phyloP scores from a whole-genome alignment of 2,329 filamentous ascomycete genomes.

The Cryphonectria nitschkei region DNA sequence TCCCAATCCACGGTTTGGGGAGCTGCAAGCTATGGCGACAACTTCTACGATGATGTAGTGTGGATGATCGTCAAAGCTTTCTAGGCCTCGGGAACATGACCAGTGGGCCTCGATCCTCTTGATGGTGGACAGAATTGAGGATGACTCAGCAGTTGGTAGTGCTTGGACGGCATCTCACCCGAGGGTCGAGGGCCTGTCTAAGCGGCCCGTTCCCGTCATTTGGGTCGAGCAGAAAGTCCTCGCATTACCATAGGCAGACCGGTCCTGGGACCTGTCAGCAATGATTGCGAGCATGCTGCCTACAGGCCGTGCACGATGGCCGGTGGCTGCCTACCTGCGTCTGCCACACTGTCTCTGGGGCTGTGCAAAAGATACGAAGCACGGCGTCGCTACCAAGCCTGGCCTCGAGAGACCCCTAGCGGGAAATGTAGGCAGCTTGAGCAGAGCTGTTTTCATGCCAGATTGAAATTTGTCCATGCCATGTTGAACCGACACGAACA shows the following conservation, averaged over 20 bases:
- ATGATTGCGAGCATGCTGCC: neutral
- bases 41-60: neutral
- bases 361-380: slow-evolving; percentile 10
- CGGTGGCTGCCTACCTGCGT: neutral
- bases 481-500: neutral
- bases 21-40: neutral
- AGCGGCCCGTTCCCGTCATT: slow-evolving; percentile 5
- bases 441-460: neutral
- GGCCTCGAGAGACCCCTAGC: neutral
- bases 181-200: neutral
- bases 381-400: slow-evolving; percentile 12
- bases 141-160: slow-evolving; percentile 10
- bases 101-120: neutral
- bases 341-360: slow-evolving; percentile 8
- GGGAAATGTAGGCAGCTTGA: neutral
- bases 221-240: neutral
- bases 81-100: neutral
- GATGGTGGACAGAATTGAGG: neutral
- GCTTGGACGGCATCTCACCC: neutral
- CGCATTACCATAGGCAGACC: neutral
- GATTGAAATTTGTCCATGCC: neutral
- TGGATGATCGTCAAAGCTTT: neutral
- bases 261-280: neutral
- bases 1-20: neutral
- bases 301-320: slow-evolving; percentile 7